Percentiles rank a stretch among this genome's conserved stretches.
phyloP scores from a whole-genome alignment of 768 basidiomycete species.

The Trametes cubensis region DNA sequence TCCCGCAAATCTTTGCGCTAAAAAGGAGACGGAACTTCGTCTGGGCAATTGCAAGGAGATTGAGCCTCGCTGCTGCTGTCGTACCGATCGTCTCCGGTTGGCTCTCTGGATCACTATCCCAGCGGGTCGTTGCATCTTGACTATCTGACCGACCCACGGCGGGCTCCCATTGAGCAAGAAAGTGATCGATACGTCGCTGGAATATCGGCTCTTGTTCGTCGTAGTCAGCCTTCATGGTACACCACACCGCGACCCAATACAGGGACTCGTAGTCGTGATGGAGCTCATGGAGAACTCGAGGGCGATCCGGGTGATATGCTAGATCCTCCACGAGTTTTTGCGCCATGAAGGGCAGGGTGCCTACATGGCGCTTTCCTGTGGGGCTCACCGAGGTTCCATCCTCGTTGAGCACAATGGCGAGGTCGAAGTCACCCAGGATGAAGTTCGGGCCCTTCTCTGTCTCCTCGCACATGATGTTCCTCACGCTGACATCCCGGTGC shows the following conservation, averaged over 20 bases:
- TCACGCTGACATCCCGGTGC: too few species aligned
- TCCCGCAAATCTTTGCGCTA: too few species aligned
- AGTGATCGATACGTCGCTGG: background rate
- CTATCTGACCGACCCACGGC: too few species aligned
- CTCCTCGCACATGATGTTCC: background rate
- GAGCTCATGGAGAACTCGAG: background rate
- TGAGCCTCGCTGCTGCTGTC: too few species aligned
- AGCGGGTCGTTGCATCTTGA: too few species aligned
- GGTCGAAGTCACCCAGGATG: background rate
- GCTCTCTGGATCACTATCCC: too few species aligned
- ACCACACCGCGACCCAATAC: background rate
- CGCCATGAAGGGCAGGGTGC: background rate
- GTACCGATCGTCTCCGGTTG: too few species aligned
- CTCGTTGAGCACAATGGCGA: background rate
- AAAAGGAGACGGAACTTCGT: too few species aligned
- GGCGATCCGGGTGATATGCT: background rate
- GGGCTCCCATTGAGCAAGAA: background rate
- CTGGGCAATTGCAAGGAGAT: too few species aligned
- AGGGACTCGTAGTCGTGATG: constrained; percentile 1
- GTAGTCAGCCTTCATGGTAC: background rate
- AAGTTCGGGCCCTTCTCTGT: background rate
- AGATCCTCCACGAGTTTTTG: background rate
- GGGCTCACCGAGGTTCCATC: background rate
- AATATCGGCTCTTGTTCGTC: background rate
- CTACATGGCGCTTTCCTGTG: background rate